phyloP scores from a whole-genome alignment of 2,329 filamentous ascomycete genomes.

The Cylindrodendrum hubeiense region DNA sequence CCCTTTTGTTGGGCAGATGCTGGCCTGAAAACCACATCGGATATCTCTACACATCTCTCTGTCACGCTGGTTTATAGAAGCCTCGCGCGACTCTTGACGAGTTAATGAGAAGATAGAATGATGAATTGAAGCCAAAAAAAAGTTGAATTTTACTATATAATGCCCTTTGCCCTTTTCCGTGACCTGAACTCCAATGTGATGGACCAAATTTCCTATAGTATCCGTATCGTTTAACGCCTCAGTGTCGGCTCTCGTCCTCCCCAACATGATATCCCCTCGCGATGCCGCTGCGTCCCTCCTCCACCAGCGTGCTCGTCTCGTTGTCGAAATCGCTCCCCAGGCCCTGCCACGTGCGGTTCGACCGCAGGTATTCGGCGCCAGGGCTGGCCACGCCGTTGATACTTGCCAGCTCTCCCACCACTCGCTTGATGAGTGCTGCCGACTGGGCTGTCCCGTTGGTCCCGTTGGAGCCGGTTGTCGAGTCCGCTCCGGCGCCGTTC shows the following conservation, averaged over 20 bases:
- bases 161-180: not conserved
- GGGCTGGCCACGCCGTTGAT: slow-evolving; percentile 92
- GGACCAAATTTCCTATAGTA: not conserved
- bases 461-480: slow-evolving; percentile 28
- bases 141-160: not conserved
- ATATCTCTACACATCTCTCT: not conserved
- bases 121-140: not conserved
- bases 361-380: slow-evolving; percentile 87
- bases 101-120: not conserved
- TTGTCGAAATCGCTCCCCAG: slow-evolving; percentile 86
- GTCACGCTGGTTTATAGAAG: not conserved
- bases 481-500: slow-evolving; percentile 10
- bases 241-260: slow-evolving; percentile 54
- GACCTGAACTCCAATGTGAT: not conserved
- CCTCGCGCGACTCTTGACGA: not conserved
- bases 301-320: slow-evolving; percentile 75
- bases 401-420: slow-evolving; percentile 76
- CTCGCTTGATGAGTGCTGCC: slow-evolving; percentile 68
- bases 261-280: slow-evolving; percentile 90
- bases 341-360: slow-evolving; percentile 90
- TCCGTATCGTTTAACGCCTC: no score
- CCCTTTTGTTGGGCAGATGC: not conserved
- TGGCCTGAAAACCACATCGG: not conserved
- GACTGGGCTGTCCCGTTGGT: slow-evolving; percentile 26
- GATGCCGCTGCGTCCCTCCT: slow-evolving; percentile 88